Base-by-base conservation (phyloP, 2,329 filamentous ascomycete species). In the Fusarium sarcochroum region DNA sequence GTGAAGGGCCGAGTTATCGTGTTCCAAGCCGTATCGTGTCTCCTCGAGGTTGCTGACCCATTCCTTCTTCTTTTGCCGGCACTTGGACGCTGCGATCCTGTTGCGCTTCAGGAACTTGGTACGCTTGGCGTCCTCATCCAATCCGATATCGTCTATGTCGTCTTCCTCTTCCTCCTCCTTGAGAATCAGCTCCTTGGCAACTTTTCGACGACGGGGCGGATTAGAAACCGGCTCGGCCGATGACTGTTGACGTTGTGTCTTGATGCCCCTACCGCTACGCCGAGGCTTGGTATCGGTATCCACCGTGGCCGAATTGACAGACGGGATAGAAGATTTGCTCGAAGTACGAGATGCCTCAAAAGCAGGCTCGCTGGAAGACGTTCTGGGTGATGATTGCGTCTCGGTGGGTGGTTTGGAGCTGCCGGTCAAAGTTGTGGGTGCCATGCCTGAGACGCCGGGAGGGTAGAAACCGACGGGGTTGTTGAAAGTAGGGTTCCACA, bases 1-100 rank as follows among this genome's bases (percentile, higher is more conserved):
- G 14, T 82, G 82, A 32, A 88, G 77, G 8, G 75, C 72, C 11
- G 70, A 72, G 69, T 87, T 80, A 40, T 81, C 78, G 7, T 68
- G 72, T 72, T 87, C 85, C 44, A 87, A 69, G 1, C 74, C 78
- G 11, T 76, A 67, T 56, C 82, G 83, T 7, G 78, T 80, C 53
- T 83, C 80, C 61, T 87, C 84, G 21, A 87, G 73, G n/a, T 83
- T 80, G 14, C 77, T 77, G 21, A 85, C 81, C 81, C 83, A 86
- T 69, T 82, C 78, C 77, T 87, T 88, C 72, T 87, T 87, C 78
- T 92, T 92, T 73, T 90, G 86, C 5, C 91, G 87, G 73, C 91
- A 93, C 75, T 93, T 93, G 76, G 89, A 91, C 2, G 91, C 91
- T 0, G 91, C 91, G 4, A 91, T 80, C 11, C 91, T 85, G 76